Percentiles rank a stretch among this genome's conserved stretches.
Evolutionary conservation across 129 eudicot species (phyloP).

Genomic region (Chrysanthemum lavandulifolium): DNA sequence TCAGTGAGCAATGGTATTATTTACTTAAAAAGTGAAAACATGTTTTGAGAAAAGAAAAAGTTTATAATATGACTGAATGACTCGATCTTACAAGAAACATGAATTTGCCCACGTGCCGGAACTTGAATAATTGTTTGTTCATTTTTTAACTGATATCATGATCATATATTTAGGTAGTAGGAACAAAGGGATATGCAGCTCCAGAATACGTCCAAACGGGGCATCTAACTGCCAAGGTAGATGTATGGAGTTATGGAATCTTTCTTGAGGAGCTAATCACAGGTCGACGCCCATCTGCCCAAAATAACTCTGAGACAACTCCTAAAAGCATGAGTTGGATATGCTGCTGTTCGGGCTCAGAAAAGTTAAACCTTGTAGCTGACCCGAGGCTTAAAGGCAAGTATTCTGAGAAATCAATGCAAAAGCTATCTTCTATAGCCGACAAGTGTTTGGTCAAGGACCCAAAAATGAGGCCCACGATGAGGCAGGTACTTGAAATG

Average conservation of each 20-base stretch:
- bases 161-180: constrained; percentile 46
- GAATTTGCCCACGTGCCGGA: too few species aligned
- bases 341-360: constrained; percentile 45
- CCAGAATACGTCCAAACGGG: constrained; percentile 81
- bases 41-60: too few species aligned
- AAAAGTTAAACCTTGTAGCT: constrained; percentile 40
- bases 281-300: constrained; percentile 52
- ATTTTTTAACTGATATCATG: too few species aligned
- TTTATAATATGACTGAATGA: too few species aligned
- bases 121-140: too few species aligned
- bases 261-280: constrained; percentile 67
- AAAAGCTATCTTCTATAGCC: constrained; percentile 43
- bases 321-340: constrained; percentile 55
- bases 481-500: constrained; percentile 70
- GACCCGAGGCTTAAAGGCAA: constrained; percentile 56
- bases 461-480: constrained; percentile 54
- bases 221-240: constrained; percentile 60
- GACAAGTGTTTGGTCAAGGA: constrained; percentile 52
- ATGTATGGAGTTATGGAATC: constrained; percentile 74
- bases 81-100: too few species aligned
- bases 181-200: constrained; percentile 80
- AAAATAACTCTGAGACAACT: constrained; percentile 46
- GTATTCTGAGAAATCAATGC: constrained; percentile 41
- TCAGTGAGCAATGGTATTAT: too few species aligned
- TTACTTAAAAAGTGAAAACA: too few species aligned